Conservation (phyloP, 345 rosid species). For the Aegle marmelos region DNA sequence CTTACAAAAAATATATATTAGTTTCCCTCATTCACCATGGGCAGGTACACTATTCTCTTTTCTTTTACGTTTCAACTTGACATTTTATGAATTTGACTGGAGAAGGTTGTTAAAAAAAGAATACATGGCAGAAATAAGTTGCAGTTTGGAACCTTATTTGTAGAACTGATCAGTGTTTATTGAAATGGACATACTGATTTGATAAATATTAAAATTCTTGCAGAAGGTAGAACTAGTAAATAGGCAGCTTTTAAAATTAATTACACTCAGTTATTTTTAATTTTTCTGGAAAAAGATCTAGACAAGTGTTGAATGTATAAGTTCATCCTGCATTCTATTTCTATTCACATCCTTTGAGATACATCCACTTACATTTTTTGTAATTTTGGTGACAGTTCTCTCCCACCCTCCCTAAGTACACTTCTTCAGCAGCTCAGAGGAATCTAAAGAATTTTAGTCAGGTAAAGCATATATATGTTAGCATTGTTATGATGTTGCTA, state of each 20-base stretch:
- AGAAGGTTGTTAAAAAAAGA: neutral
- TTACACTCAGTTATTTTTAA: neutral
- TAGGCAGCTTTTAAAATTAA: neutral
- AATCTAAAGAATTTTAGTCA: slow-evolving; percentile 60
- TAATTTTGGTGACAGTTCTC: slow-evolving; percentile 50
- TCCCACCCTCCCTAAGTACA: slow-evolving; percentile 74
- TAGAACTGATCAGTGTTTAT: neutral
- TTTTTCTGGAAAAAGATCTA: neutral
- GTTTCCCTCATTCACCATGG: slow-evolving; percentile 84
- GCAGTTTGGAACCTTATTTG: neutral
- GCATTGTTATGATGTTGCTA: neutral
- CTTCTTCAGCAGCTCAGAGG: slow-evolving; percentile 86
- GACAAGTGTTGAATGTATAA: neutral
- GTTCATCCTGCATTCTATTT: slow-evolving; percentile 9
- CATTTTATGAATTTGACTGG: neutral
- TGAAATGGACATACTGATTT: neutral
- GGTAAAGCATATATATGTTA: slow-evolving; percentile 28
- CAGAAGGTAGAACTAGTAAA: neutral
- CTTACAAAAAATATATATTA: slow-evolving; percentile 82
- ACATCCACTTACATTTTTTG: slow-evolving; percentile 16
- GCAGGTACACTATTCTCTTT: slow-evolving; percentile 44
- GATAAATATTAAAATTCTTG: neutral
- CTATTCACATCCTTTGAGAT: neutral
- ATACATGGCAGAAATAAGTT: neutral
- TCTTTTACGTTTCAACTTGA: neutral